phyloP scores from a whole-genome alignment of 1,139 yeast species.

The Debaryomyces fabryi region DNA sequence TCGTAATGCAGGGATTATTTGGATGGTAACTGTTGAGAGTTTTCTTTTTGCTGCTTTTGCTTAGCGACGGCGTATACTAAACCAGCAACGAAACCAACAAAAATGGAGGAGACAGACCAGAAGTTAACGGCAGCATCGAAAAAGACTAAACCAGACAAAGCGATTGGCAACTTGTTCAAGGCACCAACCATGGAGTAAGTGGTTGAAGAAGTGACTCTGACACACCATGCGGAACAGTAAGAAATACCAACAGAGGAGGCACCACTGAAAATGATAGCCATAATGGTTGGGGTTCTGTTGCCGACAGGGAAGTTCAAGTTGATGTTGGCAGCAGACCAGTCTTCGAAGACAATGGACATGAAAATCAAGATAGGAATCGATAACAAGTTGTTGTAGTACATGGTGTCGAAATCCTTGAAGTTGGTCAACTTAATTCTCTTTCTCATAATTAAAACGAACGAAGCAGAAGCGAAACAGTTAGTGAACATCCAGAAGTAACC shows the following conservation, averaged over 20 bases:
- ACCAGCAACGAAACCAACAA: conserved; percentile 93
- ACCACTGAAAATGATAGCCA: conserved; percentile 91
- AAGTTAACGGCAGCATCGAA: conserved; percentile 95
- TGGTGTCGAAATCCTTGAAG: conserved; percentile 97
- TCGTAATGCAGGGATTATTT: conserved; percentile 6
- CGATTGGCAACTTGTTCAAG: conserved; percentile 95
- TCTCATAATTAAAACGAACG: conserved; percentile 92
- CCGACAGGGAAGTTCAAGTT: conserved; percentile 76
- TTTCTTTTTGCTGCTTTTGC: conserved; percentile 61
- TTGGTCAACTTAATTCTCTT: conserved; percentile 96
- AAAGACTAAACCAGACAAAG: conserved; percentile 89
- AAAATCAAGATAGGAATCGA: conserved; percentile 85
- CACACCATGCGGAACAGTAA: conserved; percentile 99
- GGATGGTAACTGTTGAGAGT: conserved; percentile 47
- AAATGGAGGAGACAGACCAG: conserved; percentile 86
- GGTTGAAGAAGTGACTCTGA: conserved; percentile 96
- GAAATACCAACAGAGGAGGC: conserved; percentile 94
- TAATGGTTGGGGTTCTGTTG: conserved; percentile 64
- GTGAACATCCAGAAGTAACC: conserved; percentile 97
- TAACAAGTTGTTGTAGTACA: conserved; percentile 94
- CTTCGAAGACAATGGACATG: conserved; percentile 78
- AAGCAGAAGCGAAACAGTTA: conserved; percentile 92
- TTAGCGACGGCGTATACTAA: conserved; percentile 92
- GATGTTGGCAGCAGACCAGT: conserved; percentile 86
- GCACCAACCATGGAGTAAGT: conserved; percentile 99